Conservation (phyloP, 257 asterid species). For the Cruciata laevipes region DNA sequence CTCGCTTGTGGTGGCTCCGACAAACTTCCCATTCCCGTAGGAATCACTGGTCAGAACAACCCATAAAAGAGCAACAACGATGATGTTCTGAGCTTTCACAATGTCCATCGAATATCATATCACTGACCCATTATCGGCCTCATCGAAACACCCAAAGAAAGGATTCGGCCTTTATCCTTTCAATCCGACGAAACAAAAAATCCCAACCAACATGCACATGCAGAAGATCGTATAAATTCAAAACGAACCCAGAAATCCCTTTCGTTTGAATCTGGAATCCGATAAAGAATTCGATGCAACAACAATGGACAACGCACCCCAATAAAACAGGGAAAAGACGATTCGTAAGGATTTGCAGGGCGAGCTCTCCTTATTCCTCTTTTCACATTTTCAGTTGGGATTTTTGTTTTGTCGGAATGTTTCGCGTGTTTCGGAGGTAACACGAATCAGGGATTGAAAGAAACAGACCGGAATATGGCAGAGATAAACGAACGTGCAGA, state of each 20-base stretch:
- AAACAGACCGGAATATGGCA: constrained; percentile 21
- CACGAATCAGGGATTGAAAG: constrained; percentile 16
- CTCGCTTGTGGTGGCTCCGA: constrained; percentile 21
- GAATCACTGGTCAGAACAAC: constrained; percentile 44
- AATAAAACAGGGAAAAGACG: background rate
- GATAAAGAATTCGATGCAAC: background rate
- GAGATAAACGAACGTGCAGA: constrained; percentile 12
- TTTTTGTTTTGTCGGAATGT: constrained; percentile 57
- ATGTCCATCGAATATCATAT: constrained; percentile 43
- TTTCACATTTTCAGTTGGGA: constrained; percentile 45
- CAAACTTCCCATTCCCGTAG: constrained; percentile 47
- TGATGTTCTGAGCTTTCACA: constrained; percentile 30
- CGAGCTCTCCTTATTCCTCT: constrained; percentile 14
- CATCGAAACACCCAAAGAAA: background rate
- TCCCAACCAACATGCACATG: constrained; percentile 39
- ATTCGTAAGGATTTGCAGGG: constrained; percentile 9
- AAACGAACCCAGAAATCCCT: constrained; percentile 26
- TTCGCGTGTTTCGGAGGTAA: constrained; percentile 48
- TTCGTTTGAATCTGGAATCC: constrained; percentile 11
- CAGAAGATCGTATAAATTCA: background rate
- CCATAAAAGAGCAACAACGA: constrained; percentile 47
- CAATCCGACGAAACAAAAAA: constrained; percentile 36
- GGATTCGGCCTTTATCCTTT: constrained; percentile 17
- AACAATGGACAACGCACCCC: background rate
- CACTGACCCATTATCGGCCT: constrained; percentile 26